These are phyloP conservation scores for Monilinia aucupariae DNA, from an alignment of 2,329 filamentous ascomycete genomes.

Conservation along the genomic window DNA sequence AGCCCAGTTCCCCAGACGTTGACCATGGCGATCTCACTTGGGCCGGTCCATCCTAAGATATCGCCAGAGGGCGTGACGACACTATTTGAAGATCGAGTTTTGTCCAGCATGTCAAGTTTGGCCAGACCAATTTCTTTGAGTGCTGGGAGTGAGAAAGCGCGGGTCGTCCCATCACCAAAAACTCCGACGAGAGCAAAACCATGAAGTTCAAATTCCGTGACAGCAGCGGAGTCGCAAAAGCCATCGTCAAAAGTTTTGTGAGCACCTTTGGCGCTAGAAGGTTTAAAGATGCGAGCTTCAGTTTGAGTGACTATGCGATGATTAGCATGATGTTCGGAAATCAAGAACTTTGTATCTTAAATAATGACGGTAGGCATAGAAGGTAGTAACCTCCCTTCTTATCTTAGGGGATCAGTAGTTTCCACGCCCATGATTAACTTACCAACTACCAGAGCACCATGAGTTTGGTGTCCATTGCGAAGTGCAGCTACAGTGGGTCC, in stretches of 20 bases:
- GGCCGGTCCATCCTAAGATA: conserved; percentile 81
- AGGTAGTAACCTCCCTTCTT: not conserved
- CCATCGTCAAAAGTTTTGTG: conserved; percentile 80
- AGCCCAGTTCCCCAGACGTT: conserved; percentile 77
- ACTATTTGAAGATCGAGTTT: conserved; percentile 62
- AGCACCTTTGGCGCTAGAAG: conserved; percentile 80
- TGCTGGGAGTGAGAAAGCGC: conserved; percentile 80
- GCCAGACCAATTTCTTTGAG: conserved; percentile 75
- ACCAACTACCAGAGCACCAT: conserved; percentile 76
- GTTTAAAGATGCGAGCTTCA: conserved; percentile 83
- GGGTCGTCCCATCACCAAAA: conserved; percentile 74
- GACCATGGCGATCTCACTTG: conserved; percentile 77
- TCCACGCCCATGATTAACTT: conserved; percentile 31
- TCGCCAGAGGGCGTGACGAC: conserved; percentile 73
- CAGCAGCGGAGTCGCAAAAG: conserved; percentile 73
- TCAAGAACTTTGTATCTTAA: not conserved
- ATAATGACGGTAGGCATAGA: not conserved
- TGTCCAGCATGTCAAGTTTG: conserved; percentile 65
- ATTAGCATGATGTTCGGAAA: conserved; percentile 18
- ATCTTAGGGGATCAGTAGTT: not conserved
- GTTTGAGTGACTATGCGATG: conserved; percentile 48
- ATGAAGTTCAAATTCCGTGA: conserved; percentile 68
- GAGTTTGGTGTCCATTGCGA: conserved; percentile 65
- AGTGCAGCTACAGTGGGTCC: conserved; percentile 71
- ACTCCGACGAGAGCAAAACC: conserved; percentile 77